Conservation (phyloP, 345 rosid species). For the Bruguiera parviflora region DNA sequence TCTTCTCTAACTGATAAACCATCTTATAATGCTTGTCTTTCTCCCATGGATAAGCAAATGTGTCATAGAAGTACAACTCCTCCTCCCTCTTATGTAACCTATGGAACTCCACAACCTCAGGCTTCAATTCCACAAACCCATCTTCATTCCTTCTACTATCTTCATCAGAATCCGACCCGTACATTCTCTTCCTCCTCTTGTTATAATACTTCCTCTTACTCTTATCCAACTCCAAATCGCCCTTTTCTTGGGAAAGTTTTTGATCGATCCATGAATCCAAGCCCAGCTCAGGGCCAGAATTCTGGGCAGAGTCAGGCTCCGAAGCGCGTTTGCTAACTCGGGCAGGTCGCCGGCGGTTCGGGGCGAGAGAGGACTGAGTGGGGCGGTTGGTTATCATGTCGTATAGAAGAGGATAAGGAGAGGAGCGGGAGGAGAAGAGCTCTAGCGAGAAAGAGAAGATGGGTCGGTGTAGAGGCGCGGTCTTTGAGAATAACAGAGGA, state of each 20-base stretch:
- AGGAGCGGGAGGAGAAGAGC: slow-evolving; percentile 54
- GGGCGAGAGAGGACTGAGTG: slow-evolving; percentile 41
- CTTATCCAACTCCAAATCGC: slow-evolving; percentile 59
- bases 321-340: slow-evolving; percentile 24
- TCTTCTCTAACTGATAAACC: slow-evolving; percentile 96
- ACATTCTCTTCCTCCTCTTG: slow-evolving; percentile 77
- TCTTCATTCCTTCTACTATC: slow-evolving; percentile 50
- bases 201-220: slow-evolving; percentile 81
- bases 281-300: slow-evolving; percentile 40
- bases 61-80: slow-evolving; percentile 76
- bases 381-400: slow-evolving; percentile 81
- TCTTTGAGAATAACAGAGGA: slow-evolving; percentile 23
- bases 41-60: slow-evolving; percentile 94
- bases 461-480: slow-evolving; percentile 16
- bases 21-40: slow-evolving; percentile 93
- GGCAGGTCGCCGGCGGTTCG: slow-evolving; percentile 40
- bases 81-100: slow-evolving; percentile 88
- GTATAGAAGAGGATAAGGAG: slow-evolving; percentile 82
- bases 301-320: slow-evolving; percentile 29
- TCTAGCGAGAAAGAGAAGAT: slow-evolving; percentile 24
- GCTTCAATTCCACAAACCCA: slow-evolving; percentile 79
- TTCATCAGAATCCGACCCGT: slow-evolving; percentile 90
- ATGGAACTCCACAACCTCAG: slow-evolving; percentile 70
- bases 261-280: slow-evolving; percentile 83
- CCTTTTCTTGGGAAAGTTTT: slow-evolving; percentile 48